Evolutionary conservation across 139 green algal species (phyloP).

Genomic region (Spirogloea muscicola): DNA sequence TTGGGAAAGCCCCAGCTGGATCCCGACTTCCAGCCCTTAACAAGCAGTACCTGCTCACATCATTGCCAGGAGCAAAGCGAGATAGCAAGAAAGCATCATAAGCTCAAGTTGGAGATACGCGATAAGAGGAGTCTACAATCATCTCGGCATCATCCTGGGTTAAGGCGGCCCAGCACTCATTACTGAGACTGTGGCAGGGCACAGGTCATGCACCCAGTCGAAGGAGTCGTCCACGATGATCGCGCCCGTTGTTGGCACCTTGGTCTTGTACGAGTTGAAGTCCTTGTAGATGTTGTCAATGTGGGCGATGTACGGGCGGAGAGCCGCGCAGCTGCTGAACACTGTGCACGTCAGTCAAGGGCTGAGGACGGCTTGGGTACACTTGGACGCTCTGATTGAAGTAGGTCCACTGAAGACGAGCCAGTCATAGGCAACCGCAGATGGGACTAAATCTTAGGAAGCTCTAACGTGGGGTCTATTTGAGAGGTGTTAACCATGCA

Average conservation of each 20-base stretch:
- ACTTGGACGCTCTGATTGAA: neutral
- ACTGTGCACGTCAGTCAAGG: conserved; percentile 14
- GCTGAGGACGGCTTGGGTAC: neutral
- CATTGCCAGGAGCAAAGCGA: neutral
- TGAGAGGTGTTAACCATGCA: too few relatives aligned
- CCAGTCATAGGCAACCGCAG: too few relatives aligned
- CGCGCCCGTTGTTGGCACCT: conserved; percentile 66
- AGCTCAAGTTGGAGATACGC: too few relatives aligned
- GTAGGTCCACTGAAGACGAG: too few relatives aligned
- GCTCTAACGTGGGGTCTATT: too few relatives aligned
- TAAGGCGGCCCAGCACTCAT: too few relatives aligned
- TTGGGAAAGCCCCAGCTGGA: conserved; percentile 88
- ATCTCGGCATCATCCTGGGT: neutral
- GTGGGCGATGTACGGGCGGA: conserved; percentile 58
- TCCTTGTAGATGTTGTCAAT: conserved; percentile 71
- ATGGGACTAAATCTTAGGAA: too few relatives aligned
- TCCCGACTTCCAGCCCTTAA: conserved; percentile 71
- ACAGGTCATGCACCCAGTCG: conserved; percentile 45
- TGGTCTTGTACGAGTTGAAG: conserved; percentile 85
- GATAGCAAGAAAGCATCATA: too few relatives aligned
- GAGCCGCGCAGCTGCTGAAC: conserved; percentile 47
- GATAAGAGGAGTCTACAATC: neutral
- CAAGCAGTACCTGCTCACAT: conserved; percentile 68
- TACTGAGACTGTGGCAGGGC: too few relatives aligned
- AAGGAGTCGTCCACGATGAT: conserved; percentile 76